Evolutionary conservation across 2,329 filamentous ascomycete species (phyloP), one percentile per base, ranked within the genome.

Genomic region (Colletotrichum sp.): DNA sequence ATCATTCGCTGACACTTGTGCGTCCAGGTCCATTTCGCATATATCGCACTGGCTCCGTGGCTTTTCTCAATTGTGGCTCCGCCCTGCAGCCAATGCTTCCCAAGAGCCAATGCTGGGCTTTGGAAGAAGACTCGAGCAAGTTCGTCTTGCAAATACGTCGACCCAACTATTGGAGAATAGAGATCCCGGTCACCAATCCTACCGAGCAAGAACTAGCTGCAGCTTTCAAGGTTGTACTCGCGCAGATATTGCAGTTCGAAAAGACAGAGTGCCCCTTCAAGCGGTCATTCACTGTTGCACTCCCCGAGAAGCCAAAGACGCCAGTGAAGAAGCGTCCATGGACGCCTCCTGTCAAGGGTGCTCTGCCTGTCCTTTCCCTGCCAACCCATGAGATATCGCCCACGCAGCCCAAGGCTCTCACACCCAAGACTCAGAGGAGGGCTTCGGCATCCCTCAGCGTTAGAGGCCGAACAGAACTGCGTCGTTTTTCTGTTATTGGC

Each of bases 61-160:
- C 95, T 15, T 98, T 98, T 81, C 89, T 98, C 12, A 96, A 94
- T 84, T 98, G 95, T 78, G 95, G 95, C 76, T 92, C 92, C 71
- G 93, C 96, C 18, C 89, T 98, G 21, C 95, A 97, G 80, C 94
- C 96, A 13, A 97, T 98, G 77, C 87, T 98, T 69, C 95, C 95
- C 28, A 95, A 95, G 83, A 98, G 95, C 75, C 96, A 98, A 84
- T 98, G 95, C 82, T 98, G 96, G 96, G 98, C 95, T 83, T 94
- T 98, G 36, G 95, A 98, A 83, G 94, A 95, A 73, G 90, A 93
- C 72, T 94, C 94, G 55, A 95, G 88, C 84, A 91, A 93, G 79
- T 98, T 98, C 79, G 94, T 98, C n/a, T 87, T 98, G 75, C 94
- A 96, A 78, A 95, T 98, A 78, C 90, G 95, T 26, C 92, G 94